These are phyloP conservation scores for Eutreptiella sp. DNA, from an alignment of 208 protist species.

Conservation along the genomic window DNA sequence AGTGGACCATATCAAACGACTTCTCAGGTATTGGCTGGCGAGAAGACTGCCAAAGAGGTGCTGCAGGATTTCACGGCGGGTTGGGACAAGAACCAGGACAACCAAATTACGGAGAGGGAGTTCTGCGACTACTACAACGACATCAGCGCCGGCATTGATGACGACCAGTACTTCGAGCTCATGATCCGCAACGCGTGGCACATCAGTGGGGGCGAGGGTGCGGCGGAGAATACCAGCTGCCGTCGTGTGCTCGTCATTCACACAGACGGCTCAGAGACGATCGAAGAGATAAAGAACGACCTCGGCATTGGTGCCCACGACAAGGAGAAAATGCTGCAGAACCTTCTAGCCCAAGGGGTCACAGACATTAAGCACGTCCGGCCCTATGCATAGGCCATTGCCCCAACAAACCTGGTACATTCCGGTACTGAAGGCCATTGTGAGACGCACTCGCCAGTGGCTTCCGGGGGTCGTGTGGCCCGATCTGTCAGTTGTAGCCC, in stretches of 20 bases:
- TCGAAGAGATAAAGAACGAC: constrained; percentile 61
- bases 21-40: too few relatives aligned
- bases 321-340: too few relatives aligned
- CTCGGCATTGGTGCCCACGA: too few relatives aligned
- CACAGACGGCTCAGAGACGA: constrained; percentile 52
- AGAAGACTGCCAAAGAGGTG: background rate
- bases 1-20: too few relatives aligned
- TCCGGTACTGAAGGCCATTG: too few relatives aligned
- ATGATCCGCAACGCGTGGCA: constrained; percentile 57
- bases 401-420: too few relatives aligned
- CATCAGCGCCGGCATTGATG: constrained; percentile 59
- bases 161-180: constrained; percentile 69
- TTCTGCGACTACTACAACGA: constrained; percentile 83
- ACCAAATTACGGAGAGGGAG: constrained; percentile 36
- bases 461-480: too few relatives aligned
- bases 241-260: constrained; percentile 54
- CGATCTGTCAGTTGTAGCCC: too few relatives aligned
- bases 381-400: too few relatives aligned
- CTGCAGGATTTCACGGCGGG: background rate
- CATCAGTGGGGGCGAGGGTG: constrained; percentile 58
- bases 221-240: constrained; percentile 43
- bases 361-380: too few relatives aligned
- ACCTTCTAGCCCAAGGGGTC: too few relatives aligned
- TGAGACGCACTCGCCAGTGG: too few relatives aligned
- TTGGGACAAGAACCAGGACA: constrained; percentile 1